These are phyloP conservation scores for Mycoemilia scoparia DNA, from an alignment of 192 early-diverging fungal species.

Conservation along the genomic window DNA sequence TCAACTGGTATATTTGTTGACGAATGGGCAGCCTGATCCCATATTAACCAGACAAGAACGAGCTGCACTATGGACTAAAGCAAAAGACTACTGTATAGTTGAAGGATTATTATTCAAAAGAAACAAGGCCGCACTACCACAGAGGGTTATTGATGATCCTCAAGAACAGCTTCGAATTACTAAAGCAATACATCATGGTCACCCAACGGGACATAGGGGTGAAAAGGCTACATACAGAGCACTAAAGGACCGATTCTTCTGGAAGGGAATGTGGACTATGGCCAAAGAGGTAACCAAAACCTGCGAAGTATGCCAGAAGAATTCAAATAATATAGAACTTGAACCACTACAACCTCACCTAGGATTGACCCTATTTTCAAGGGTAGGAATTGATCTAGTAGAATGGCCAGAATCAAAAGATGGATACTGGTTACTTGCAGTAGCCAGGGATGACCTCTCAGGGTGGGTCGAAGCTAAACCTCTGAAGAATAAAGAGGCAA, in stretches of 20 bases:
- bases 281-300: background rate
- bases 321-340: background rate
- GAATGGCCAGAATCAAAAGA: background rate
- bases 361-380: constrained; percentile 1
- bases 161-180: background rate
- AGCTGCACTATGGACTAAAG: background rate
- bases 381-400: constrained; percentile 1
- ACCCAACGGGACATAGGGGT: constrained; percentile 1
- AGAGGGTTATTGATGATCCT: background rate
- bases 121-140: background rate
- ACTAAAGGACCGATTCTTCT: background rate
- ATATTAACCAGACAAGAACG: background rate
- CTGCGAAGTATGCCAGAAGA: background rate
- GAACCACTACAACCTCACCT: constrained; percentile 1
- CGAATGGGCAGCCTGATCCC: background rate
- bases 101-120: background rate
- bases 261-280: background rate
- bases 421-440: background rate
- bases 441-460: constrained; percentile 2
- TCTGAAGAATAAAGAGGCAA: background rate
- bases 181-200: background rate
- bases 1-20: background rate
- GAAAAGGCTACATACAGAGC: background rate
- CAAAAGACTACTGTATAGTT: background rate
- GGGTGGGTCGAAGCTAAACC: constrained; percentile 5